These are phyloP conservation scores for Polyporus tsugae DNA, from an alignment of 1,284 basidiomycete species.

Conservation along the genomic window DNA sequence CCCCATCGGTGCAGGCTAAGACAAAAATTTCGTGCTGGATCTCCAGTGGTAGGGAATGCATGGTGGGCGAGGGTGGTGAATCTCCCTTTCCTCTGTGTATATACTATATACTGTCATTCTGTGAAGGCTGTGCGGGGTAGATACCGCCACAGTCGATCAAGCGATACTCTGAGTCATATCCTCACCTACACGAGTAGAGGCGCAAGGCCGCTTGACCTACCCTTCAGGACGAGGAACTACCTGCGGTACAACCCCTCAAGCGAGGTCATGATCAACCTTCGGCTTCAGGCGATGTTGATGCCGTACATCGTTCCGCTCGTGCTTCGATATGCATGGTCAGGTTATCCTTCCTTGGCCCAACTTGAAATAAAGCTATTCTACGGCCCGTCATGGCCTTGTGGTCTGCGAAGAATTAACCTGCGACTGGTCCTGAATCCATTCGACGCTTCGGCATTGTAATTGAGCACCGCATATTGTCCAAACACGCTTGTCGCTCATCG, in stretches of 20 bases:
- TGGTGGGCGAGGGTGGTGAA: background rate
- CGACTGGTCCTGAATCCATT: background rate
- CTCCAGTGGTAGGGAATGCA: conserved; percentile 10
- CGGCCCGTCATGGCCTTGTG: background rate
- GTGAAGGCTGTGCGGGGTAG: background rate
- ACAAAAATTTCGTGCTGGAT: conserved; percentile 8
- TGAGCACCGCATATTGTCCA: background rate
- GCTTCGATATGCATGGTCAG: background rate
- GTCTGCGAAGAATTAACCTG: background rate
- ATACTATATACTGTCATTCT: background rate
- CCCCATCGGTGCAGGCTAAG: conserved; percentile 12
- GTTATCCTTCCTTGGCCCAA: background rate
- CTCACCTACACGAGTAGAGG: too few relatives aligned
- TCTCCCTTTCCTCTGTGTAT: background rate
- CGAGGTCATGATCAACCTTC: too few relatives aligned
- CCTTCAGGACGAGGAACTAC: too few relatives aligned
- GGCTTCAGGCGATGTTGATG: background rate
- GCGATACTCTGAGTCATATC: background rate
- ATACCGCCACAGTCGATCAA: background rate
- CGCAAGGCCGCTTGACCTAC: too few relatives aligned
- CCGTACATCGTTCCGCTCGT: conserved; percentile 1
- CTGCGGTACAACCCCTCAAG: too few relatives aligned
- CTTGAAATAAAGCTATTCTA: background rate
- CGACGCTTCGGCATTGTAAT: background rate
- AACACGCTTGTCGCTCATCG: background rate